Evolutionary conservation across 805 yeast species (phyloP).

Genomic region (Pichia cabralensis): DNA sequence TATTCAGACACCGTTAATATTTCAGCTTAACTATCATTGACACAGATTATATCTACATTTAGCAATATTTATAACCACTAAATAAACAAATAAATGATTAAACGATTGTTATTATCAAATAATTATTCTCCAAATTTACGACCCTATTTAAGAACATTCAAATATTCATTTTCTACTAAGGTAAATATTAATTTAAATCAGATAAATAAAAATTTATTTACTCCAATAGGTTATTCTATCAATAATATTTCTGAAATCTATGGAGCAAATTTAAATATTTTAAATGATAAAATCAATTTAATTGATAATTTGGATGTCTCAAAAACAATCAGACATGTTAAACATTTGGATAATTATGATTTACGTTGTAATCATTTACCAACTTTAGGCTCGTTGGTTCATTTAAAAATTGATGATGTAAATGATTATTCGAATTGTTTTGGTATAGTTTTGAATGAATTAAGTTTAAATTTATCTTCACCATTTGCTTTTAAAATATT

Average conservation of each 20-base stretch:
- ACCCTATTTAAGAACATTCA: no score
- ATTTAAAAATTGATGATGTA: constrained; percentile 2
- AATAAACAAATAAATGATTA: no score
- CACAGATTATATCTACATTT: no score
- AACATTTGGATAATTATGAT: neutral
- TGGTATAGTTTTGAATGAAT: constrained; percentile 12
- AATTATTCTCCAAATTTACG: no score
- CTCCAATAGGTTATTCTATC: constrained; percentile 4
- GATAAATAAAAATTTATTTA: constrained; percentile 1
- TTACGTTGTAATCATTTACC: constrained; percentile 3
- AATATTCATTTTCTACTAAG: no score
- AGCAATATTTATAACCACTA: no score
- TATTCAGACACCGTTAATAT: no score
- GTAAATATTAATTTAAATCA: no score
- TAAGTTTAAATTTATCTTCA: constrained; percentile 4
- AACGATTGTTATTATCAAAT: no score
- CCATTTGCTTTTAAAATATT: constrained; percentile 6
- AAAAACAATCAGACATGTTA: constrained; percentile 2
- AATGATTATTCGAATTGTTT: constrained; percentile 1
- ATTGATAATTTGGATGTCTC: neutral
- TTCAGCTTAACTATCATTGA: no score
- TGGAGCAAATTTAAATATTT: neutral
- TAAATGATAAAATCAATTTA: neutral
- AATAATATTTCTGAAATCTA: neutral
- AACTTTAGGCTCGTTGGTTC: constrained; percentile 12